A percentile compares a stretch with the other conserved stretches of the same genome.
These are phyloP conservation scores for Beta macrorhiza DNA, from an alignment of 179 eudicot genomes.

Conservation along the genomic window DNA sequence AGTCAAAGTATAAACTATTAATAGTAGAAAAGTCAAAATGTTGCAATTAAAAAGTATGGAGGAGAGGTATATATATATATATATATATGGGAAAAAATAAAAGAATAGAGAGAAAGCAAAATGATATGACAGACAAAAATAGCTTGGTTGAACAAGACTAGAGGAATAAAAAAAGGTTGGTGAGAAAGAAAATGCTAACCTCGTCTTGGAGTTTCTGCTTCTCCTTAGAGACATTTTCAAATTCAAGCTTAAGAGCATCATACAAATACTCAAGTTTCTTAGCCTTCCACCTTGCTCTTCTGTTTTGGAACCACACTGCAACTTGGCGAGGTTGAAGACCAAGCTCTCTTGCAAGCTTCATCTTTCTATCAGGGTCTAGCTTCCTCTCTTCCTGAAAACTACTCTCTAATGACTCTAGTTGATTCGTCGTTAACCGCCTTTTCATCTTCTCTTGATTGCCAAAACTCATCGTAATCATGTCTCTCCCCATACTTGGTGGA, in stretches of 20 bases:
- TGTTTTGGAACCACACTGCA: constrained; percentile 89
- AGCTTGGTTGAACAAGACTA: too few species aligned
- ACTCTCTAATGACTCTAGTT: constrained; percentile 64
- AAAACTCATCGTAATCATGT: constrained; percentile 3
- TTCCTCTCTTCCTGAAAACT: constrained; percentile 79
- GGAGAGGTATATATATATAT: too few species aligned
- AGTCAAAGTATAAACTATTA: too few species aligned
- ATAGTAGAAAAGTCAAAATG: too few species aligned
- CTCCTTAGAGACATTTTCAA: constrained; percentile 52
- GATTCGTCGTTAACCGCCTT: constrained; percentile 56
- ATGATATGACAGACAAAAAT: too few species aligned
- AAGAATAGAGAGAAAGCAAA: too few species aligned
- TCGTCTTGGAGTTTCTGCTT: constrained; percentile 68
- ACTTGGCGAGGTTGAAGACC: constrained; percentile 68
- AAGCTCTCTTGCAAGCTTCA: constrained; percentile 66
- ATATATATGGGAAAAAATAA: too few species aligned
- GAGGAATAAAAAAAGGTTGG: background rate
- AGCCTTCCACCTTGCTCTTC: constrained; percentile 83
- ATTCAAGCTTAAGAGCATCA: constrained; percentile 62
- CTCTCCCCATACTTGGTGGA: constrained; percentile 23
- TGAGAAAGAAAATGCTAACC: constrained; percentile 32
- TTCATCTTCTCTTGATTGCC: constrained; percentile 52
- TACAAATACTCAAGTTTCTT: constrained; percentile 80
- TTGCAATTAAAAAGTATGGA: too few species aligned
- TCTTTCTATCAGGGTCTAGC: constrained; percentile 74